Evolutionary conservation across 352 stramenopile genomes (phyloP).

Genomic region (Pythium insidiosum): DNA sequence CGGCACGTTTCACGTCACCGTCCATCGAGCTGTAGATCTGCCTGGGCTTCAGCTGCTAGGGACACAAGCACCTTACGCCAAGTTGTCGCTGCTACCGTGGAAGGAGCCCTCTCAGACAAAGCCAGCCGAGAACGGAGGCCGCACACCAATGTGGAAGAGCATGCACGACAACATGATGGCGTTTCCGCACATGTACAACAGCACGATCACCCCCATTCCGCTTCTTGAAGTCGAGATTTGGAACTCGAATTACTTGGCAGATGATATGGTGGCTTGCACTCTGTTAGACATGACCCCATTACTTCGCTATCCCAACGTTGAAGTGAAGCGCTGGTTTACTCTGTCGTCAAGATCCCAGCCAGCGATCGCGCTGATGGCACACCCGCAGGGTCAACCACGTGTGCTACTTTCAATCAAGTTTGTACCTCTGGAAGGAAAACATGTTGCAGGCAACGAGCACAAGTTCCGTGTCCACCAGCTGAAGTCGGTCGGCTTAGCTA

Average conservation of each 20-base stretch:
- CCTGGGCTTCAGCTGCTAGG: constrained; percentile 55
- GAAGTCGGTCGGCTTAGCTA: constrained; percentile 77
- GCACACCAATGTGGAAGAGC: constrained; percentile 64
- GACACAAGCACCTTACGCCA: constrained; percentile 61
- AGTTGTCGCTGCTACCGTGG: constrained; percentile 71
- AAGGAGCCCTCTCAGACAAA: constrained; percentile 83
- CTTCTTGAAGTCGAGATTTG: constrained; percentile 81
- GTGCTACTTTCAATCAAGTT: constrained; percentile 77
- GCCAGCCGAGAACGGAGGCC: constrained; percentile 57
- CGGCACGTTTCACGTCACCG: constrained; percentile 68
- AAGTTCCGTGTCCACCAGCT: constrained; percentile 85
- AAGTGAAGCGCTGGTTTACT: constrained; percentile 76
- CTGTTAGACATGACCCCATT: constrained; percentile 79
- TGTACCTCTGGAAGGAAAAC: constrained; percentile 50
- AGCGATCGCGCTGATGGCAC: constrained; percentile 26
- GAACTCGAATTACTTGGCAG: constrained; percentile 76
- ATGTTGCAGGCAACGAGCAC: constrained; percentile 56
- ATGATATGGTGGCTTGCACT: constrained; percentile 73
- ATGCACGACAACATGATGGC: constrained; percentile 75
- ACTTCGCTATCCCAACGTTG: constrained; percentile 60
- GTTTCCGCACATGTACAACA: constrained; percentile 87
- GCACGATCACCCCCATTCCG: constrained; percentile 78
- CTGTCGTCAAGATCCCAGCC: constrained; percentile 46
- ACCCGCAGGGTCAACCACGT: constrained; percentile 42
- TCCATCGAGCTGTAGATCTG: constrained; percentile 66